A percentile compares a stretch with the other conserved stretches of the same genome.
These are phyloP conservation scores for Boletus eberwhitei DNA, from an alignment of 768 basidiomycete genomes.

Conservation along the genomic window DNA sequence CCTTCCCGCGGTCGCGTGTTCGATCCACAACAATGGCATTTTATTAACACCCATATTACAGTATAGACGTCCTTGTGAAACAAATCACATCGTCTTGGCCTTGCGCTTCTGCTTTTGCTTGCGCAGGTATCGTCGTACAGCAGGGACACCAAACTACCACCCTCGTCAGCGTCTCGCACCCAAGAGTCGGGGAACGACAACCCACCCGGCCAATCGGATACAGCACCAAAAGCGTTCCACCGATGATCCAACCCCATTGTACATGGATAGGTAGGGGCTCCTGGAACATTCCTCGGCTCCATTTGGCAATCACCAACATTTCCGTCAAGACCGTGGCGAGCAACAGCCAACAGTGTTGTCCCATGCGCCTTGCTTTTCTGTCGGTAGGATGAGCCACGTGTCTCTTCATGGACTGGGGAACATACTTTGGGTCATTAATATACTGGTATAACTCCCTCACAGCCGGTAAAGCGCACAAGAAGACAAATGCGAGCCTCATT, in stretches of 20 bases:
- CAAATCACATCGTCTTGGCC: conserved; percentile 31
- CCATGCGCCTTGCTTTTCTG: conserved; percentile 84
- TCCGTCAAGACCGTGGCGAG: conserved; percentile 85
- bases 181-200: background rate
- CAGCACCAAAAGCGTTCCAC: conserved; percentile 53
- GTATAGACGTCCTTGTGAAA: background rate
- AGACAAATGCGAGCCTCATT: conserved; percentile 65
- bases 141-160: conserved; percentile 63
- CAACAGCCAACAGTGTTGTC: conserved; percentile 83
- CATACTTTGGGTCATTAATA: conserved; percentile 75
- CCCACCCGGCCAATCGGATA: conserved; percentile 71
- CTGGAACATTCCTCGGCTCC: conserved; percentile 70
- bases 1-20: conserved; percentile 5
- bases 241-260: conserved; percentile 65
- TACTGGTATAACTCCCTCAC: conserved; percentile 83
- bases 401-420: background rate
- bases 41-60: background rate
- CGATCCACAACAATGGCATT: conserved; percentile 5
- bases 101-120: conserved; percentile 32
- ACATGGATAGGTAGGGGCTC: conserved; percentile 61
- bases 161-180: conserved; percentile 8
- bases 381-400: conserved; percentile 2
- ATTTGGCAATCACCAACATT: conserved; percentile 75
- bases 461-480: conserved; percentile 84
- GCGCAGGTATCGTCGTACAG: conserved; percentile 49